Evolutionary conservation across 1,284 basidiomycete genomes (phyloP), one percentile per base, ranked within the genome.

Genomic region (Irpex sp.): DNA sequence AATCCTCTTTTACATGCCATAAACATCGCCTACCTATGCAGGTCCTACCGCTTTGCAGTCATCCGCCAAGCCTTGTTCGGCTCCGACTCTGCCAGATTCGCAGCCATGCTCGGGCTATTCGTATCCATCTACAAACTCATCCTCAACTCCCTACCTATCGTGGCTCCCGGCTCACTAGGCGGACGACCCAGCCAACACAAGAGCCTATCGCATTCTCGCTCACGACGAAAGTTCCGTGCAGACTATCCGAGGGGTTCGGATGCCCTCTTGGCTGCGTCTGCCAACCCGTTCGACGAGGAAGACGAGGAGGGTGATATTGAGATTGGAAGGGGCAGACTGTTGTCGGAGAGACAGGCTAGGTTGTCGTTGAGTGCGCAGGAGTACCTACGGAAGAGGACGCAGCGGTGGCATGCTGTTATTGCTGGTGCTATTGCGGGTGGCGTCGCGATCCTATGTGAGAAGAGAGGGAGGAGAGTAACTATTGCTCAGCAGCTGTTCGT

Each of bases 401-500:
- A 83, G 64, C 77, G 89, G 66, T 98, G 96, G 95, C 93, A 98
- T 71, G 89, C 95, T 1, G 88, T 93, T 0, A 75, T 94, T 4
- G 95, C 97, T 1, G 96, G 96, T 13, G 87, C 92, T 0, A 72
- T 95, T 31, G 91, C 92, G 0, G 93, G 94, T 13, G 89, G 88
- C 5, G 68, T 93, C n/a, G 91, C 90, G 0, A 85, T 98, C 53
- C 78, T 94, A 71, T 94, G 90, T 73, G 95, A 98, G 78, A 91
- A 86, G 69, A 82, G 80, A 62, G 82, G 82, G 1, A 79, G 92
- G 53, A 80, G 93, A 63, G 79, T 83, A 2, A 84, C 87, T 11
- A 92, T 98, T 63, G 92, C 92, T 0, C 96, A 98, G 70, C 96
- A 98, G 79, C 78, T 96, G 68, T 93, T 96, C 73, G 94, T 96